phyloP scores from a whole-genome alignment of 805 yeast genomes.

The Ascoidea asiatica region DNA sequence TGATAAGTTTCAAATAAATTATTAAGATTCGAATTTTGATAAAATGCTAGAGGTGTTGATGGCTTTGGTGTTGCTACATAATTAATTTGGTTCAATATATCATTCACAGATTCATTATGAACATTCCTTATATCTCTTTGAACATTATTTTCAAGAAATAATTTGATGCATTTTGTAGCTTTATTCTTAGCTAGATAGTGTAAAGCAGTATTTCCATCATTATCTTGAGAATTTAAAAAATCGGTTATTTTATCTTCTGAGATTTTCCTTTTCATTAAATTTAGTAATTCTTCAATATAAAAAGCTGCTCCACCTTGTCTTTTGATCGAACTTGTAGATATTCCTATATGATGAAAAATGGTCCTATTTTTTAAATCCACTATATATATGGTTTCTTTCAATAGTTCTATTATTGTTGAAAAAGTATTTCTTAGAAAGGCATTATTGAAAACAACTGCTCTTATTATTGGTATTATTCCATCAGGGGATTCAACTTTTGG shows the following conservation, averaged over 20 bases:
- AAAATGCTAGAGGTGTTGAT: not conserved
- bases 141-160: constrained; percentile 36
- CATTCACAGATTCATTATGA: constrained; percentile 15
- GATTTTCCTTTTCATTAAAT: constrained; percentile 54
- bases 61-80: constrained; percentile 7
- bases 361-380: constrained; percentile 65
- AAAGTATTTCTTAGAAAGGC: constrained; percentile 73
- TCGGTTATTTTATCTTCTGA: constrained; percentile 33
- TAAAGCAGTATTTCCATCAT: constrained; percentile 67
- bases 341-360: constrained; percentile 75
- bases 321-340: constrained; percentile 48
- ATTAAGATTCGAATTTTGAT: not conserved
- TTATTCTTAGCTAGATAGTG: constrained; percentile 58
- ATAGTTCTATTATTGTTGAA: constrained; percentile 60
- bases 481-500: constrained; percentile 42
- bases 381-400: constrained; percentile 66
- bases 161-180: constrained; percentile 36
- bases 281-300: constrained; percentile 64
- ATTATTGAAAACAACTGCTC: constrained; percentile 78
- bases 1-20: constrained; percentile 1
- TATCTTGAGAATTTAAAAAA: constrained; percentile 51
- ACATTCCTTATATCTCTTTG: constrained; percentile 26
- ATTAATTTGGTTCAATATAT: constrained; percentile 7
- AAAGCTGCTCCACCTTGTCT: constrained; percentile 72
- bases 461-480: constrained; percentile 82